Evolutionary conservation across 2,329 filamentous ascomycete species (phyloP), one percentile per base, ranked within the genome.

Genomic region (Lachnellula occidentalis): DNA sequence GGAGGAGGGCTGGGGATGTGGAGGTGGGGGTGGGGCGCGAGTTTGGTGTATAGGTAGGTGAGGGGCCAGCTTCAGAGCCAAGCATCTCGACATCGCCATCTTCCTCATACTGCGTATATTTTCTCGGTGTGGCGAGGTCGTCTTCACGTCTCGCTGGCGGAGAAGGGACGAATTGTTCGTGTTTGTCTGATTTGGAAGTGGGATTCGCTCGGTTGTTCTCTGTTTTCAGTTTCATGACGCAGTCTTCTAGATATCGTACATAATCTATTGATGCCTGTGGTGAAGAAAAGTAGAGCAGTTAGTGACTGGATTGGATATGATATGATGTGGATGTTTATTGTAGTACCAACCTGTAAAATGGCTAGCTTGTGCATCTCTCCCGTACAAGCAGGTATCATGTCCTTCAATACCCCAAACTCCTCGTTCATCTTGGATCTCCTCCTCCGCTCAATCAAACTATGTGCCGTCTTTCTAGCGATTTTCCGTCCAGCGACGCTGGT

Each of bases 291-390:
- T 11, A 39, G 11, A 21, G 9, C 37, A n/a, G 39, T 57, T 37
- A 56, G 53, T 8, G 15, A 15, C 14, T 8, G 8, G 27, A 31
- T 31, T 27, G 57, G 14, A 15, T 6, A 5, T 5, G 36, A 39
- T 55, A 9, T 7, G 27, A 31, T 31, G 7, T 42, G n/a, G 8
- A n/a, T n/a, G 12, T 34, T 1, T 15, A 17, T 27, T 55, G 43
- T 9, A 50, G 5, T 24, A 71, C 79, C 60, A 70, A 95, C 92
- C 82, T 96, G 91, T 49, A 97, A 74, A 63, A 97, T 96, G 15
- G 92, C 91, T 54, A 97, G 76, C 73, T 99, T 99, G 72, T 97
- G 94, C 94, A 97, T 97, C 67, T 97, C 92, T 6, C 91, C 92
- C n/a, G 82, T 84, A 71, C 94, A 97, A 2, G 94, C 92, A 0